Percentiles rank a stretch among this genome's conserved stretches.
phyloP scores from a whole-genome alignment of 805 yeast genomes.

The Candida ulmi region DNA sequence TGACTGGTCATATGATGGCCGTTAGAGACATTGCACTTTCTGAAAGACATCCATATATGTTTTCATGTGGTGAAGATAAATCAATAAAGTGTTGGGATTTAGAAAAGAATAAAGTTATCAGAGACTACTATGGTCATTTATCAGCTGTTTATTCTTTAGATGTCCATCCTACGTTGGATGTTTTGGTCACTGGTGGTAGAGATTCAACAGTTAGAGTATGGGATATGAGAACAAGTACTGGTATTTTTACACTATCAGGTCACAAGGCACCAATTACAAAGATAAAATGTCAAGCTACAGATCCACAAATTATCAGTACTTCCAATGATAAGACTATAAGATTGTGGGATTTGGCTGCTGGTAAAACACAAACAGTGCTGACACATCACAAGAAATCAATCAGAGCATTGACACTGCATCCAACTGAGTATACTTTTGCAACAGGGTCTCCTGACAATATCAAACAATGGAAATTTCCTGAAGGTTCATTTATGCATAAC shows the following conservation, averaged over 20 bases:
- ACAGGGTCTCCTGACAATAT: constrained; percentile 79
- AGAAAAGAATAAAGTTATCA: constrained; percentile 71
- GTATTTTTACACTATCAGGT: constrained; percentile 75
- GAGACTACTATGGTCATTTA: constrained; percentile 92
- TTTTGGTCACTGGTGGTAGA: constrained; percentile 82
- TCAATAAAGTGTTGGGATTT: constrained; percentile 94
- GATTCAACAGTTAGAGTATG: constrained; percentile 85
- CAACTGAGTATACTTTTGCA: constrained; percentile 65
- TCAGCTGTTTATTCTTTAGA: constrained; percentile 84
- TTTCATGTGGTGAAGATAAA: constrained; percentile 91
- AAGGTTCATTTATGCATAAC: constrained; percentile 64
- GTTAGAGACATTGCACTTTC: constrained; percentile 76
- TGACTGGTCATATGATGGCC: constrained; percentile 89
- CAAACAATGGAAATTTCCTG: constrained; percentile 79
- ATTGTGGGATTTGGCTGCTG: constrained; percentile 88
- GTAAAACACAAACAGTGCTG: constrained; percentile 60
- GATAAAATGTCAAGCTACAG: constrained; percentile 60
- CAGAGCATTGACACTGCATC: constrained; percentile 65
- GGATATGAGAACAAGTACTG: constrained; percentile 81
- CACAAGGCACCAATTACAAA: constrained; percentile 73
- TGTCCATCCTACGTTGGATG: constrained; percentile 81
- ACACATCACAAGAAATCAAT: constrained; percentile 86
- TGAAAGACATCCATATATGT: constrained; percentile 76
- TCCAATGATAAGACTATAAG: constrained; percentile 82
- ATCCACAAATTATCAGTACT: constrained; percentile 81